Base-by-base conservation (phyloP, 2,329 filamentous ascomycete genomes). In the Polychaeton citri region DNA sequence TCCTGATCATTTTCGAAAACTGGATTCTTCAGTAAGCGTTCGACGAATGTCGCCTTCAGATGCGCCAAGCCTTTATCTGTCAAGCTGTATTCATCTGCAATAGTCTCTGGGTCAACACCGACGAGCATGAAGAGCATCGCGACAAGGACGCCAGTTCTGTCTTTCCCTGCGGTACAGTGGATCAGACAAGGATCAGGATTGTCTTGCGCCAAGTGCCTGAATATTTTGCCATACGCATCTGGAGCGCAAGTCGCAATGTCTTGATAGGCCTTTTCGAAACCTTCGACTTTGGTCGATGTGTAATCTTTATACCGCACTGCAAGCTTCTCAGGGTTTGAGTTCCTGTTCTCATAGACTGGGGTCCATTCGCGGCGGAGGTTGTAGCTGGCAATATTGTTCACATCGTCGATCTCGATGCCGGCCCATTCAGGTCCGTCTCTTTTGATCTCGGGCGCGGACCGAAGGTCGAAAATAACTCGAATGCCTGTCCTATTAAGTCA, bases 151-250 rank as follows among this genome's bases (percentile, higher is more conserved):
- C 81, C 81, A 0, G 81, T 86, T 30, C 81, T 68, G 54, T 87
- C 81, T 57, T 87, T 87, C 9, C 81, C 81, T 0, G 78, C 79
- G 0, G 79, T 81, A 55, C 81, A 86, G 51, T 87, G 80, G 6
- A 85, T 62, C 5, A 84, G 61, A 7, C 79, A 57, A 6, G 76
- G 73, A 35, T 59, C 47, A 7, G 50, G 42, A 7, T 59, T 45
- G 17, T 57, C 50, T 34, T 57, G 38, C 43, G 48, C 71, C 55
- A 84, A 60, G 46, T 82, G 71, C 12, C 58, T 52, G 26, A 84
- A 63, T 40, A 85, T 79, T 1, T 62, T 63, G n/a, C 57, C 54
- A 50, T 72, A 80, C 2, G 70, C 64, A 6, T 63, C 57, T 1
- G 67, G 65, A 0, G 64, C 77, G 17, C 65, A 58, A 6, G 59